These are phyloP conservation scores for Yamadazyma jaroonii DNA, from an alignment of 1,139 yeast genomes.

Conservation along the genomic window DNA sequence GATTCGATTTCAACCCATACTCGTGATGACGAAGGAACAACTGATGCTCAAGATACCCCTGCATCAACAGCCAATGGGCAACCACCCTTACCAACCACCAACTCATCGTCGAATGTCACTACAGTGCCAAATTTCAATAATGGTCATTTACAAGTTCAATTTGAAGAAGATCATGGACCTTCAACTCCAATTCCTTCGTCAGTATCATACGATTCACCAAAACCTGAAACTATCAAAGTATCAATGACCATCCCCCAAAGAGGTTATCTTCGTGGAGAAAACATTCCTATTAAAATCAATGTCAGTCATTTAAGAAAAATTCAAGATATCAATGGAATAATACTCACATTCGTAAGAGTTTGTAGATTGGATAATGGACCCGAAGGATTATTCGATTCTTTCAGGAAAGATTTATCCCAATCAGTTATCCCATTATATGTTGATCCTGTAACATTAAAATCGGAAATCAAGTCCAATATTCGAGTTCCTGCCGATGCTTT, in stretches of 20 bases:
- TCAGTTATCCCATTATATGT: slow-evolving; percentile 74
- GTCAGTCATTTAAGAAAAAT: slow-evolving; percentile 69
- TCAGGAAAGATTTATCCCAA: slow-evolving; percentile 82
- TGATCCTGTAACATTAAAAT: slow-evolving; percentile 60
- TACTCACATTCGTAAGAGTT: slow-evolving; percentile 76
- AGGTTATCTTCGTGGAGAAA: slow-evolving; percentile 79
- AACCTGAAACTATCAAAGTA: slow-evolving; percentile 44
- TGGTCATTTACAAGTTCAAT: slow-evolving; percentile 1
- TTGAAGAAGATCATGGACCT: slow-evolving; percentile 3
- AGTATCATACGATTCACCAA: slow-evolving; percentile 8
- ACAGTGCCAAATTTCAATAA: not conserved
- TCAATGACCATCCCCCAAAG: slow-evolving; percentile 59
- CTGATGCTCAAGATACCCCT: no score
- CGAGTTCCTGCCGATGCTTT: slow-evolving; percentile 82
- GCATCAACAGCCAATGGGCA: no score
- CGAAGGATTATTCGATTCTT: slow-evolving; percentile 66
- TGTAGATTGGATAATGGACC: slow-evolving; percentile 73
- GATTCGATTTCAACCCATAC: slow-evolving; percentile 3
- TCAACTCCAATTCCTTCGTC: slow-evolving; percentile 10
- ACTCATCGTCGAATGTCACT: not conserved
- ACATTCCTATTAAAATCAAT: slow-evolving; percentile 65
- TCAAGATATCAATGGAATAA: slow-evolving; percentile 72
- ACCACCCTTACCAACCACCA: not conserved
- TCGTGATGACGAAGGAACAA: slow-evolving; percentile 1
- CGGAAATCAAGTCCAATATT: slow-evolving; percentile 60